Evolutionary conservation across 305 asterid genomes (phyloP), one percentile per base, ranked within the genome.

Genomic region (Caryopteris hybrid): DNA sequence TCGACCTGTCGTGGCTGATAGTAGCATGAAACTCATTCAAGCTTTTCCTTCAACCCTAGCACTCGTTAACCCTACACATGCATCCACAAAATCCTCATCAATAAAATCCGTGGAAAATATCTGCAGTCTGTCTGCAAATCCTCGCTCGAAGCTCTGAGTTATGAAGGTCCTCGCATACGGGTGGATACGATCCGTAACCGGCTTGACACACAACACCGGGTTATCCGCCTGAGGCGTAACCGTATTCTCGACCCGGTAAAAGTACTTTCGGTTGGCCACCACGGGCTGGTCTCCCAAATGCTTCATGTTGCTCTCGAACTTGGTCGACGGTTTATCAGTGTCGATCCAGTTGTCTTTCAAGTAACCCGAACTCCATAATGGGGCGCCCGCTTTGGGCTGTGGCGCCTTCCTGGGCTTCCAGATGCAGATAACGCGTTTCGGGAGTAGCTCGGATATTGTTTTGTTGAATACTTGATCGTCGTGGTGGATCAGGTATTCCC

Each of bases 191-290:
- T 77, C 65, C 3, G 99, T 91, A 5, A 91, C 96, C 14, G 96
- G 95, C 76, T 51, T 84, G 66, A 93, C 97, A 69, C 96, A 91
- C 78, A 91, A 4, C 0, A 89, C 77, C 38, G 95, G 99, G 72
- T 94, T 93, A 73, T 94, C 97, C 8, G 96, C 93, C 77, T 94
- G 96, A 5, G 99, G 96, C 55, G 97, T 94, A 29, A 87, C 96
- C 22, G 99, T 94, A 34, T 94, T 94, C 81, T 94, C 99, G n/a
- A 94, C 99, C 76, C 96, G 72, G 72, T 94, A 94, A 61, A 94
- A 94, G 71, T 70, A 81, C 69, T 78, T 87, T 82, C 99, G 66
- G 60, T 52, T 64, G 18, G 72, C 78, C 71, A 66, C 86, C 27
- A 95, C 68, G 54, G 59, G 83, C 74, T 94, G 97, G 76, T 91